phyloP scores from a whole-genome alignment of 305 asterid species.

The Fraxinus latifolia region DNA sequence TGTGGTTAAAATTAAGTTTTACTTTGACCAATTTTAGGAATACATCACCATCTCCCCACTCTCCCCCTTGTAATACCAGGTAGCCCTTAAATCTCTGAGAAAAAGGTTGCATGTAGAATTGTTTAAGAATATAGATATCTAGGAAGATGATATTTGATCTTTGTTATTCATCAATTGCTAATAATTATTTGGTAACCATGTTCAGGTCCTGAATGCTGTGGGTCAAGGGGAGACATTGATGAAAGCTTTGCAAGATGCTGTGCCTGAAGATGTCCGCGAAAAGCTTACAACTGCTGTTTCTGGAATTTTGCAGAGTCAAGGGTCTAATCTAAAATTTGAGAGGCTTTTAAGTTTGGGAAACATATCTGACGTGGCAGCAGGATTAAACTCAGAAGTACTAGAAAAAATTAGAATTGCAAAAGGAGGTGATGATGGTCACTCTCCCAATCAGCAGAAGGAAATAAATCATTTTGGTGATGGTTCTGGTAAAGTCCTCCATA shows the following conservation, averaged over 20 bases:
- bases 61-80: background rate
- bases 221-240: slow-evolving; percentile 82
- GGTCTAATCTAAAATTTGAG: slow-evolving; percentile 53
- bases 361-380: slow-evolving; percentile 43
- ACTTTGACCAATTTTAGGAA: background rate
- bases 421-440: slow-evolving; percentile 32
- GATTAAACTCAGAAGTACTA: slow-evolving; percentile 37
- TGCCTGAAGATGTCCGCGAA: slow-evolving; percentile 93
- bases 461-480: slow-evolving; percentile 36
- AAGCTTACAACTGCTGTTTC: slow-evolving; percentile 75
- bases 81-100: background rate
- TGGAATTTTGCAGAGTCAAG: slow-evolving; percentile 56
- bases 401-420: slow-evolving; percentile 30
- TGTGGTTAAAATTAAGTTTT: background rate
- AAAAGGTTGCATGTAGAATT: slow-evolving; percentile 6
- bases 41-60: background rate
- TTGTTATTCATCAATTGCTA: background rate
- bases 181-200: slow-evolving; percentile 9
- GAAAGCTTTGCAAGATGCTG: slow-evolving; percentile 94
- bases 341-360: slow-evolving; percentile 41
- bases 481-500: slow-evolving; percentile 29
- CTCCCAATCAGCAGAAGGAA: slow-evolving; percentile 35
- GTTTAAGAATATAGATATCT: slow-evolving; percentile 8
- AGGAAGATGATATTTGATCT: slow-evolving; percentile 3
- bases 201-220: slow-evolving; percentile 85